Conservation (phyloP, 257 asterid genomes). For the Galeopsis tetrahit region DNA sequence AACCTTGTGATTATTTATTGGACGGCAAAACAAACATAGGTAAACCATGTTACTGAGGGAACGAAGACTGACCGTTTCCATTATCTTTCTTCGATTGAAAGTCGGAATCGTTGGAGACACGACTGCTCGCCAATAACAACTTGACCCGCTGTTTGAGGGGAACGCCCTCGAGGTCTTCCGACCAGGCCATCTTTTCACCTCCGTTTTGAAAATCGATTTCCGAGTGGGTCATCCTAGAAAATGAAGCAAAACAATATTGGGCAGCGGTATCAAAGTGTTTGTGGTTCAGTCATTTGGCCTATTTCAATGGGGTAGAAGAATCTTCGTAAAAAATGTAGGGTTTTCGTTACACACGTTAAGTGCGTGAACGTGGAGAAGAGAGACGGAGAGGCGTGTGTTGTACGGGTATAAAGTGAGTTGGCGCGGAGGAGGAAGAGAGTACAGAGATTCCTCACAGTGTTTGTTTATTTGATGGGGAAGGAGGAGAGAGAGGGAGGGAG, state of each 20-base stretch:
- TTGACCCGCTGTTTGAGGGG: conserved; percentile 79
- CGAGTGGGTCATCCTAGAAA: conserved; percentile 37
- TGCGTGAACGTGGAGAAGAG: not conserved
- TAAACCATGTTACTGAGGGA: conserved; percentile 7
- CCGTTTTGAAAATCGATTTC: conserved; percentile 32
- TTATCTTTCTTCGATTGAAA: conserved; percentile 20
- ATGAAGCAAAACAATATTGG: not conserved
- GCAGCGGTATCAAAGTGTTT: conserved; percentile 1
- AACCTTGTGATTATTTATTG: conserved; percentile 8
- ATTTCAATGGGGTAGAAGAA: conserved; percentile 6
- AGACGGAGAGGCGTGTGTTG: not conserved
- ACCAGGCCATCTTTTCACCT: conserved; percentile 35
- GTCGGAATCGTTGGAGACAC: conserved; percentile 27
- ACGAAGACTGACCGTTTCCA: not conserved
- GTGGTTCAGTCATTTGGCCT: not conserved
- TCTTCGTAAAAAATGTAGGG: conserved; percentile 31
- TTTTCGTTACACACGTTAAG: conserved; percentile 6
- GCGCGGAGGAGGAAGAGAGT: conserved; percentile 33
- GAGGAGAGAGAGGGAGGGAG: not conserved
- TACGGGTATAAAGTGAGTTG: conserved; percentile 26
- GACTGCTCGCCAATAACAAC: conserved; percentile 48
- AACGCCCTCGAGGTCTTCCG: conserved; percentile 58
- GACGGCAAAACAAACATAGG: not conserved
- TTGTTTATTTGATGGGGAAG: not conserved
- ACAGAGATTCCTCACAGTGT: conserved; percentile 27